Base-by-base conservation (phyloP, 2,329 filamentous ascomycete species). In the Fusarium sp. region DNA sequence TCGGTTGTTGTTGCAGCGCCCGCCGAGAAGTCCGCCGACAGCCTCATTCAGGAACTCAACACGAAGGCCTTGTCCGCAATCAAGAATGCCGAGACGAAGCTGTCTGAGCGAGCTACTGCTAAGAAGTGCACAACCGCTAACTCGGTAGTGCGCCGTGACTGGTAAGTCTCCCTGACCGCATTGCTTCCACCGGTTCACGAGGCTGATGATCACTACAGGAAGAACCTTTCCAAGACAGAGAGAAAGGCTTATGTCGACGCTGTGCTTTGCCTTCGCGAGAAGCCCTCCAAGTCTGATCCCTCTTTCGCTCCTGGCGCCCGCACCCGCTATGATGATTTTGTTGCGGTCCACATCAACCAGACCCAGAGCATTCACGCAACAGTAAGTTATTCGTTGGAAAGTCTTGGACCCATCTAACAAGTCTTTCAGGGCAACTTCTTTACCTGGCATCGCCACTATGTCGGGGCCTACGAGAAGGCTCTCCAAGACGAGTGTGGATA, bases 291-390 rank as follows among this genome's bases (percentile, higher is more conserved):
- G 40, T 59, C 50, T 12, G 59, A 63, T 13, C 59, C 43, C 0
- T n/a, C 43, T 10, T 63, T 63, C 1, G 61, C 61, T 1, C 61
- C 61, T 20, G 61, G 61, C 6, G 49, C 61, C 2, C 59, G 61
- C 0, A 63, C 37, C 1, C 48, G 61, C 20, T 63, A 63, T 3
- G 61, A 63, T 12, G 61, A 63, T 23, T 63, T 63, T 11, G 61
- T 63, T 1, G 59, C 60, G 2, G 59, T 63, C 5, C 60, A 63
- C 13, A 63, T 63, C 18, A 63, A 63, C 13, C 60, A 63, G n/a
- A 63, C 60, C 8, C 23, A 14, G 4, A 41, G 2, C 1, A 63
- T 63, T 2, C 60, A 63, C 16, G 60, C 12, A 41, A 63, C 60
- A 8, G 60, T 63, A 11, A 16, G 59, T 14, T 1, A 4, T 5